Evolutionary conservation across 257 asterid genomes (phyloP).

Genomic region (Ballota nigra): DNA sequence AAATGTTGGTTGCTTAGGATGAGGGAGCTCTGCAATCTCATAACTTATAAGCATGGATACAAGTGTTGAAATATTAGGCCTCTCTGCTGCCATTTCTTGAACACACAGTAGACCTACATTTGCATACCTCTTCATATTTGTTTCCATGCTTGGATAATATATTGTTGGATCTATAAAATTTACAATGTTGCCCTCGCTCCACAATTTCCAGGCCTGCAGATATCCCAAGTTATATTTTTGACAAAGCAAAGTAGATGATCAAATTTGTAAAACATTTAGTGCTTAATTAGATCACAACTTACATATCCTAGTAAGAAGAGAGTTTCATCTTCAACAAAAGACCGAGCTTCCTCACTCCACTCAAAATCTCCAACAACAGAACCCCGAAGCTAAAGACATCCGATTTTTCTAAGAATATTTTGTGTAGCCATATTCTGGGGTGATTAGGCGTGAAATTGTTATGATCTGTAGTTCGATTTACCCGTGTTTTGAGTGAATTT

Average conservation of each 20-base stretch:
- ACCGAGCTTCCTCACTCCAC: slow-evolving; percentile 13
- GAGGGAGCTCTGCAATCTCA: slow-evolving; percentile 26
- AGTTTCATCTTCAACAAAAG: slow-evolving; percentile 28
- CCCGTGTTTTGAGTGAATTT: no score
- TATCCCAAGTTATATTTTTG: no score
- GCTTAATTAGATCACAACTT: background rate
- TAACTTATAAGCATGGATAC: slow-evolving; percentile 45
- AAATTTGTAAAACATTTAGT: no score
- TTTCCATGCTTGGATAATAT: slow-evolving; percentile 3
- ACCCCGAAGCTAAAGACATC: slow-evolving; percentile 48
- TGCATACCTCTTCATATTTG: slow-evolving; percentile 37
- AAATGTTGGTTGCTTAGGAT: slow-evolving; percentile 27
- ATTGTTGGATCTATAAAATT: no score
- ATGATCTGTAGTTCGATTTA: no score
- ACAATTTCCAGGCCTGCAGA: no score
- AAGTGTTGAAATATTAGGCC: slow-evolving; percentile 50
- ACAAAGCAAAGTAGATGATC: no score
- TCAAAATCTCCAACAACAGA: slow-evolving; percentile 32
- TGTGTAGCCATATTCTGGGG: no score
- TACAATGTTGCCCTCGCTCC: no score
- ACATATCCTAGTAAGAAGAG: slow-evolving; percentile 48
- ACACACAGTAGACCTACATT: slow-evolving; percentile 50
- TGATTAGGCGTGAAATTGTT: no score
- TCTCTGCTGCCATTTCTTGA: slow-evolving; percentile 45
- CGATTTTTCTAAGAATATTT: no score